Evolutionary conservation across 371 early-diverging fungal genomes (phyloP), one percentile per base, ranked within the genome.

Genomic region (Mucor circinelloides): DNA sequence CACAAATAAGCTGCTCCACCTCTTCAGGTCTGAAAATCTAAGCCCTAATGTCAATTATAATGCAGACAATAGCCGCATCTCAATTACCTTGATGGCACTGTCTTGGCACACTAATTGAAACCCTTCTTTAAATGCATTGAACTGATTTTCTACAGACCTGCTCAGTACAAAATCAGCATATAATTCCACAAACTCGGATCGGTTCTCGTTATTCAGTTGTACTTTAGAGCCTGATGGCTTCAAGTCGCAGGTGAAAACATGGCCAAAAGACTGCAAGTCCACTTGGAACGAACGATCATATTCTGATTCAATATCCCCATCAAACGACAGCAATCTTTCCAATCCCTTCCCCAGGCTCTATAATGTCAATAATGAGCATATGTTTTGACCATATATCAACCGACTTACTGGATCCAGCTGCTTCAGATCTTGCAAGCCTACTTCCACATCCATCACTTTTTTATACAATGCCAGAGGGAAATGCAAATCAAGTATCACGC

Each of bases 1-100:
- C 99, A 52, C 96, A 93, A n/a, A 99, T 91, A 40, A 99, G 85
- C 69, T 93, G 89, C 76, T 98, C 98, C 23, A 99, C 88, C 75
- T 99, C 99, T 72, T 94, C 93, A 0, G 98, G 95, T 58, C 92
- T 83, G 76, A 97, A 97, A 19, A 96, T 84, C 81, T 90, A 71
- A 55, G 81, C 66, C 32, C 64, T 4, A 1, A 0, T 44, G 23
- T 48, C 28, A 28, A 15, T 30, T 0, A 50, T 28, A 30, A n/a
- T 32, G 12, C 21, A 28, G 17, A 7, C 42, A 31, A 21, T 30
- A 15, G n/a, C n/a, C 23, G n/a, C 10, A 21, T 38, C n/a, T 46
- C 19, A 59, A 21, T 55, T 79, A 87, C 88, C 73, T 84, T 87
- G 55, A 90, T 89, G 17, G 95, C 93, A 66, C 90, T 90, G n/a